Evolutionary conservation across 495 filamentous ascomycete species (phyloP), one percentile per base, ranked within the genome.

Genomic region (Penicillium egyptiacum): DNA sequence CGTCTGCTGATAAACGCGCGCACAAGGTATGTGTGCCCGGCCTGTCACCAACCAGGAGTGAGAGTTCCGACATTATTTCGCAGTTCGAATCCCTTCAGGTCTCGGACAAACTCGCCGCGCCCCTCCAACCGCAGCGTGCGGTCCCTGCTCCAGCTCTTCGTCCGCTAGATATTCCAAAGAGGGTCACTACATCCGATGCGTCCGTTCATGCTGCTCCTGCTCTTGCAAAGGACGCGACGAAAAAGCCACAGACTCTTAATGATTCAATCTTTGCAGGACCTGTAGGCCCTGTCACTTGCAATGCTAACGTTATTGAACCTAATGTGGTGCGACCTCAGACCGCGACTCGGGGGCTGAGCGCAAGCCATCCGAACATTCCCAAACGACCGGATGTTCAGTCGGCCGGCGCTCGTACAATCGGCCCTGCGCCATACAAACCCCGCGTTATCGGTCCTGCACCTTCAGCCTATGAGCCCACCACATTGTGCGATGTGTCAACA

Each of bases 181-280:
- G 22, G 30, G 1, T 17, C 4, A 20, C 9, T 1, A 6, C 16
- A 17, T 20, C 10, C 4, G 28, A 31, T 23, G 20, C 11, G 11
- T 39, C n/a, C n/a, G 7, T 9, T 39, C 35, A 39, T 16, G 6
- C 8, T 9, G 8, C 16, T 39, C n/a, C 33, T 37, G 33, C 14
- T 37, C 14, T 37, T n/a, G 0, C 9, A 48, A 31, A 11, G n/a
- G 25, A 28, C 0, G 0, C 10, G 3, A 20, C 4, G 16, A 40
- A 52, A 14, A 52, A 17, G 20, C 3, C 31, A 8, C 19, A 37
- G 22, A 11, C 31, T 20, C 23, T 53, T 0, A 12, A 28, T 19
- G 25, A 43, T 16, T 53, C 50, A 3, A 53, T 42, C 9, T 42
- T 43, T 26, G 50, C 50, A 52, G 44, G 16, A 17, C n/a, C 45